Evolutionary conservation across 257 asterid genomes (phyloP), one percentile per base, ranked within the genome.

Genomic region (Handroanthus guayacan): DNA sequence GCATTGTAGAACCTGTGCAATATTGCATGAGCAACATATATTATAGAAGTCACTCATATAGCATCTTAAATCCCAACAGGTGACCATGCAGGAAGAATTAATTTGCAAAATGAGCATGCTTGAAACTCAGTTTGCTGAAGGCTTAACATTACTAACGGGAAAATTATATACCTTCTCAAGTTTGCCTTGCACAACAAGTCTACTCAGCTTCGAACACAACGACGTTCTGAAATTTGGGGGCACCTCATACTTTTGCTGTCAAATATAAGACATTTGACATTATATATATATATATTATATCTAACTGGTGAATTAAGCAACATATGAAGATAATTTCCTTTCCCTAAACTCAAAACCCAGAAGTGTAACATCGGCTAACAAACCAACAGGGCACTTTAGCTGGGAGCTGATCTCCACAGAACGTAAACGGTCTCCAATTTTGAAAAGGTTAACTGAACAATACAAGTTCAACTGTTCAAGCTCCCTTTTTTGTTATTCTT

Each of bases 161-260:
- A 74, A 65, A 70, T 41, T 20, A 82, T 62, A 55, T 67, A 87
- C 92, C 90, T 71, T 83, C 47, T 81, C 87, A 41, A 87, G 76
- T 76, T 83, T 85, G 56, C 80, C 88, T 78, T 81, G 83, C 76
- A 58, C 43, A 57, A 85, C 84, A 45, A 85, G 87, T 72, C 72
- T 80, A 72, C 83, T 70, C 81, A 87, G 70, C 83, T 75, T 82
- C 4, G 86, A 64, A 62, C 80, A 58, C 72, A 87, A 60, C 58
- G 65, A 45, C 80, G 75, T 85, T 78, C 83, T 85, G 67, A 82
- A 82, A 44, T 78, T 78, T 43, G 62, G 78, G 13, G 84, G 84
- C 67, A 83, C 81, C 62, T 75, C 79, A 38, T 77, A 67, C 51
- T 74, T 77, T 75, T 57, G 67, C 92, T 87, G 88, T 75, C 77